Evolutionary conservation across 129 eudicot genomes (phyloP).

Genomic region (Smallanthus sonchifolius): DNA sequence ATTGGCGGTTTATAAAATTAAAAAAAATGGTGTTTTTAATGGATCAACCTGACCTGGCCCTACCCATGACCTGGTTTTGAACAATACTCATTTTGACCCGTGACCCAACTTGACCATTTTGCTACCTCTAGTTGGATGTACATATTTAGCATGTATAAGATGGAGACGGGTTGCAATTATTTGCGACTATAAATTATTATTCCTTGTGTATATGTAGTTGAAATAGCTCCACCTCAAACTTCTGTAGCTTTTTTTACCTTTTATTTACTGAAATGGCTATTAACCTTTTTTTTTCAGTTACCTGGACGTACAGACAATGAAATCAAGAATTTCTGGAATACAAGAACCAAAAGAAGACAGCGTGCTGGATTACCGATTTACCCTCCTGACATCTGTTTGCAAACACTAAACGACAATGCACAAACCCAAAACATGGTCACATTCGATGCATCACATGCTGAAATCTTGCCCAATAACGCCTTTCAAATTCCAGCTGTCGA

Average conservation of each 20-base stretch:
- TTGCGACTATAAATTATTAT: background rate
- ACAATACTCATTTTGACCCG: background rate
- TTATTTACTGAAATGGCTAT: conserved; percentile 11
- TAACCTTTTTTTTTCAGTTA: conserved; percentile 42
- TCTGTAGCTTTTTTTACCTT: background rate
- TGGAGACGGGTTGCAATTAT: background rate
- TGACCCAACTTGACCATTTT: background rate
- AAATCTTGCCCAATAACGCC: conserved; percentile 33
- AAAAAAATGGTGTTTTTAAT: background rate
- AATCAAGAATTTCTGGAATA: conserved; percentile 94
- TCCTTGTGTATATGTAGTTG: background rate
- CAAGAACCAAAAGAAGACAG: conserved; percentile 80
- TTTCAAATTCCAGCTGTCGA: conserved; percentile 53
- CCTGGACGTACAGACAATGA: conserved; percentile 98
- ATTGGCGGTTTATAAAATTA: background rate
- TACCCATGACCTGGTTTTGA: background rate
- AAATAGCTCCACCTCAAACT: background rate
- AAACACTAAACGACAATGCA: conserved; percentile 44
- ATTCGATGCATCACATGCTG: conserved; percentile 36
- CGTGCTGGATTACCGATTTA: conserved; percentile 91
- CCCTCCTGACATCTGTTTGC: conserved; percentile 64
- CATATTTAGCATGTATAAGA: background rate
- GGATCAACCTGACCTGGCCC: too few relatives aligned
- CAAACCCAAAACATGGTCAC: conserved; percentile 47
- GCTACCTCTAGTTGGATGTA: background rate